Base-by-base conservation (phyloP, 1,284 basidiomycete species). In the Cryptococcus neoformans region DNA sequence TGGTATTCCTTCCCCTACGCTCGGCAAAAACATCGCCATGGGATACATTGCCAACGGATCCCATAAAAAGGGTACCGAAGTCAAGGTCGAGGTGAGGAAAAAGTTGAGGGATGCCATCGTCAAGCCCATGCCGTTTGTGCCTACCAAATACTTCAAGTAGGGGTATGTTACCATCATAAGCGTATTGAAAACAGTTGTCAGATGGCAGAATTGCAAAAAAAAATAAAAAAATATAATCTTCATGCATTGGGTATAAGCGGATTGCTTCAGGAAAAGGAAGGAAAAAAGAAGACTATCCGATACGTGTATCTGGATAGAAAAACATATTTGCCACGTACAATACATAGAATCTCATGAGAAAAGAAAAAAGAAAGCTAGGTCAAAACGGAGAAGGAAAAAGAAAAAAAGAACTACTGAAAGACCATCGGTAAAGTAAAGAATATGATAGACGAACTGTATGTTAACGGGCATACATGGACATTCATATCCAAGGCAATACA, bases 1-100 rank as follows among this genome's bases (percentile, higher is more conserved):
- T 0, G 95, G 95, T 51, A 97, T 98, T 59, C 96, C 96, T 6
- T 94, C 92, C 1, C 94, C 94, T 0, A 89, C 92, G 1, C 80
- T 94, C 1, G 86, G 85, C 3, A 86, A 88, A 74, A 97, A 99
- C 78, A 91, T 99, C 68, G 92, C 94, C 6, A 99, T 99, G 95
- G 95, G 87, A 0, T 95, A 97, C 69, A 84, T 98, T 50, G 77
- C 80, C 58, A 83, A 80, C 39, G 92, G 92, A 0, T 84, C 83
- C 76, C 92, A 97, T 80, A 97, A 94, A 80, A 92, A 90, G 76
- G 92, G 90, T 6, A 96, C 90, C 0, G 83, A 87, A 70, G 73
- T 79, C 34, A 70, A 68, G 62, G 65, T 80, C 49, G 75, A 78
- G 64, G 77, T 80, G 10, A 65, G 79, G 56, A 76, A 75, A 63